Percentiles rank a stretch among this genome's conserved stretches.
phyloP scores from a whole-genome alignment of 805 yeast genomes.

The Torulaspora delbrueckii region DNA sequence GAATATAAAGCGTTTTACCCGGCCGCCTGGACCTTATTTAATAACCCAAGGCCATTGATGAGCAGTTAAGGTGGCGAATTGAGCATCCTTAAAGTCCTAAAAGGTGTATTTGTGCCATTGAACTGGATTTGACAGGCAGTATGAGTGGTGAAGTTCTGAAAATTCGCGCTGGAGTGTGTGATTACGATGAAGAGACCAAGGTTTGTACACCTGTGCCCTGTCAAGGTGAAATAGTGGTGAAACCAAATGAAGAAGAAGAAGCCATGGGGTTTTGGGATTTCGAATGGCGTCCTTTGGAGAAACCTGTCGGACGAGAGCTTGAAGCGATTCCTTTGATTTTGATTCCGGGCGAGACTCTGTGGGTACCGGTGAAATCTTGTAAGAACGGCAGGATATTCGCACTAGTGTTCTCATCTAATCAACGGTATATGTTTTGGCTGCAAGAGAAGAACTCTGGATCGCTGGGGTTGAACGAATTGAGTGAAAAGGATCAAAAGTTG shows the following conservation, averaged over 20 bases:
- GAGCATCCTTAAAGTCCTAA: background rate
- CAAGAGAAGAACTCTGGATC: constrained; percentile 62
- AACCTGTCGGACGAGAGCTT: constrained; percentile 24
- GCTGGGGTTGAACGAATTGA: constrained; percentile 43
- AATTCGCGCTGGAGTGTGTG: constrained; percentile 63
- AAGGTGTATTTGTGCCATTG: background rate
- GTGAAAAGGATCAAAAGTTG: constrained; percentile 52
- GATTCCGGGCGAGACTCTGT: constrained; percentile 80
- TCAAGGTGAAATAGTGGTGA: constrained; percentile 43
- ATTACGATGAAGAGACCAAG: constrained; percentile 50
- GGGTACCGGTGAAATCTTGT: constrained; percentile 65
- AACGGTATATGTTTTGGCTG: constrained; percentile 59
- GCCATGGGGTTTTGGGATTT: constrained; percentile 35
- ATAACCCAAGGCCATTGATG: background rate
- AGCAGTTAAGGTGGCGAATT: background rate
- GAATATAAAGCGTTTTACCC: background rate
- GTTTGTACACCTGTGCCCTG: constrained; percentile 54
- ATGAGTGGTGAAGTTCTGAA: constrained; percentile 27
- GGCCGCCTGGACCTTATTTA: background rate
- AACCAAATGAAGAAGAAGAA: constrained; percentile 33
- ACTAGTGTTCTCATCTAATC: constrained; percentile 62
- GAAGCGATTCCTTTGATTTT: constrained; percentile 48
- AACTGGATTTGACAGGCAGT: background rate
- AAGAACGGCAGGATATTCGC: constrained; percentile 72
- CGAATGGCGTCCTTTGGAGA: constrained; percentile 33